Evolutionary conservation across 2,329 filamentous ascomycete species (phyloP), one percentile per base, ranked within the genome.

Genomic region (Cladophialophora chaetospira): DNA sequence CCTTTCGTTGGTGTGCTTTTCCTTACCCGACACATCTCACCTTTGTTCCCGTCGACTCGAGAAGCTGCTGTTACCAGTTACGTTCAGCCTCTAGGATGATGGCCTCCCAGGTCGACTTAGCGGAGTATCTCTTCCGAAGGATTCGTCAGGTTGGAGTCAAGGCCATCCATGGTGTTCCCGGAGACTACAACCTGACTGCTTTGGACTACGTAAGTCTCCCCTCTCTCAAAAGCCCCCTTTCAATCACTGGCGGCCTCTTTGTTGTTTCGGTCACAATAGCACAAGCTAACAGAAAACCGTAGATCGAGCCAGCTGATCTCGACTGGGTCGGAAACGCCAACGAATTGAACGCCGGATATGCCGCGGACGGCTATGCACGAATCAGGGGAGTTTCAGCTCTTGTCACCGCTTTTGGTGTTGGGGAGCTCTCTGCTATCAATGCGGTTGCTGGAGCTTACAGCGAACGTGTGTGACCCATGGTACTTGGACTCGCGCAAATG

Each of bases 331-430:
- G 83, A 60, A 85, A 84, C 66, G 79, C 77, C 68, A 85, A 85
- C 69, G 82, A 85, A 68, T 75, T 85, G 51, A 83, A 84, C 68
- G 81, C 80, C 52, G 87, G 85, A 15, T 91, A 91, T 67, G 88
- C 88, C 25, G 87, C 88, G n/a, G 88, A 91, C 73, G 88, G 88
- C 21, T 91, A 91, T 69, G 87, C 87, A 54, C 82, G 88, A 61
- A 80, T 89, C 58, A 29, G 50, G 45, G 63, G 64, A 26, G 51
- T 65, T 4, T 58, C 63, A 29, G 63, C 60, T 2, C 29, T 66
- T 80, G 2, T 85, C 28, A 86, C 83, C 0, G 84, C 83, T 0
- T 84, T 84, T 63, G 83, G 82, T 3, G 83, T 86, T 1, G 83
- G 83, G 6, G 78, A 80, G 59, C 69, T 79, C 19, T 69, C 67